These are phyloP conservation scores for Pseudotsuga menziesii DNA, from an alignment of 75 land plant genomes.

Conservation along the genomic window DNA sequence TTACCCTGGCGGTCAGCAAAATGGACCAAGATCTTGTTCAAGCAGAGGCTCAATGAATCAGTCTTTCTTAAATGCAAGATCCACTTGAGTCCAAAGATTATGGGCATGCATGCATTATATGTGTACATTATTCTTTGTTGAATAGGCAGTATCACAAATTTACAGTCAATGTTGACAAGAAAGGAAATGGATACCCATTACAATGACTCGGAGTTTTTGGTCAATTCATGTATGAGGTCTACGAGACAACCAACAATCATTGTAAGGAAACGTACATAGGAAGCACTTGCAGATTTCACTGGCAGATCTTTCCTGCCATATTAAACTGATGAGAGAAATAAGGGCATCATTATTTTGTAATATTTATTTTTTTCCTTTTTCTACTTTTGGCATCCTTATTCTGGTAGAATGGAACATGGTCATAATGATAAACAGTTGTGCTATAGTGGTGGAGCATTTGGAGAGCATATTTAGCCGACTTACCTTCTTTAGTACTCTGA, in stretches of 20 bases:
- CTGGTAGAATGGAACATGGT: not conserved
- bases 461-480: not conserved
- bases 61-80: not conserved
- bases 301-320: not conserved
- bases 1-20: conserved; percentile 1
- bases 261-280: not conserved
- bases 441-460: not conserved
- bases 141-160: not conserved
- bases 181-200: not conserved
- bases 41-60: conserved; percentile 1
- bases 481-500: not conserved
- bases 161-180: not conserved
- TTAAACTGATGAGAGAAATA: not conserved
- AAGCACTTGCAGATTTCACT: too few species aligned
- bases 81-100: not conserved
- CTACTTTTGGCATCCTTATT: not conserved
- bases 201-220: not conserved
- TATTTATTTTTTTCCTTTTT: not conserved
- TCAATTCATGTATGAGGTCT: not conserved
- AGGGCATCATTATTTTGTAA: not conserved
- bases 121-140: not conserved
- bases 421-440: not conserved
- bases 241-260: not conserved
- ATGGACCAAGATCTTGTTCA: not conserved
- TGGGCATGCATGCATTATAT: not conserved